Evolutionary conservation across 2,329 filamentous ascomycete species (phyloP).

Genomic region (Venturia asperata): DNA sequence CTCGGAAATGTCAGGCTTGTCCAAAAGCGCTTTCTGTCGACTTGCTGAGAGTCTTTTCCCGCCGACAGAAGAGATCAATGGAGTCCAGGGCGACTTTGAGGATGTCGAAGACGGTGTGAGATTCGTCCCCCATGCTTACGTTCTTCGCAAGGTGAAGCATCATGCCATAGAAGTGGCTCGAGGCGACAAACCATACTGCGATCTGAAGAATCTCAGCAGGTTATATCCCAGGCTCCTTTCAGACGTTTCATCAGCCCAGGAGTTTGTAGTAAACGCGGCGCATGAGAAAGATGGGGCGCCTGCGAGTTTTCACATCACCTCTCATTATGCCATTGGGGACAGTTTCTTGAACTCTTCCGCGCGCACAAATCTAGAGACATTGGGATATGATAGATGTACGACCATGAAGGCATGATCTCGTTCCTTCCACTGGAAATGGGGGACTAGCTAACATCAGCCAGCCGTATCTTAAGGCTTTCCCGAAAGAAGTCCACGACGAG

Average conservation of each 20-base stretch:
- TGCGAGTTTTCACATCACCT: constrained; percentile 5
- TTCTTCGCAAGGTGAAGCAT: constrained; percentile 16
- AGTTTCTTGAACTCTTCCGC: constrained; percentile 9
- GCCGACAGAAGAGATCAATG: background rate
- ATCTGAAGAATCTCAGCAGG: constrained; percentile 12
- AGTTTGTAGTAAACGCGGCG: background rate
- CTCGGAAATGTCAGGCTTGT: constrained; percentile 15
- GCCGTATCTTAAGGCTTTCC: constrained; percentile 9
- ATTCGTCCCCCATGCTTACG: constrained; percentile 10
- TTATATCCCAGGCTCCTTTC: constrained; percentile 10
- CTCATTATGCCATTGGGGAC: constrained; percentile 17
- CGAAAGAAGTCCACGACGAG: constrained; percentile 9
- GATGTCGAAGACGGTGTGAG: constrained; percentile 9
- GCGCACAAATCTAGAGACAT: constrained; percentile 1
- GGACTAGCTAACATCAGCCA: background rate
- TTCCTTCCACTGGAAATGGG: background rate
- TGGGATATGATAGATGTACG: constrained; percentile 3
- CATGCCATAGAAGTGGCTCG: constrained; percentile 15
- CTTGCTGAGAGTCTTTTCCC: constrained; percentile 7
- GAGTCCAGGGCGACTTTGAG: constrained; percentile 9
- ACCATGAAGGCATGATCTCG: constrained; percentile 1
- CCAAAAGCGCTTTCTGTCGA: background rate
- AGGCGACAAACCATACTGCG: constrained; percentile 11
- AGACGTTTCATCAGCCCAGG: background rate
- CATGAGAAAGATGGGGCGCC: background rate